Base-by-base conservation (phyloP, 2,329 filamentous ascomycete species). In the Orbilia oligospora region DNA sequence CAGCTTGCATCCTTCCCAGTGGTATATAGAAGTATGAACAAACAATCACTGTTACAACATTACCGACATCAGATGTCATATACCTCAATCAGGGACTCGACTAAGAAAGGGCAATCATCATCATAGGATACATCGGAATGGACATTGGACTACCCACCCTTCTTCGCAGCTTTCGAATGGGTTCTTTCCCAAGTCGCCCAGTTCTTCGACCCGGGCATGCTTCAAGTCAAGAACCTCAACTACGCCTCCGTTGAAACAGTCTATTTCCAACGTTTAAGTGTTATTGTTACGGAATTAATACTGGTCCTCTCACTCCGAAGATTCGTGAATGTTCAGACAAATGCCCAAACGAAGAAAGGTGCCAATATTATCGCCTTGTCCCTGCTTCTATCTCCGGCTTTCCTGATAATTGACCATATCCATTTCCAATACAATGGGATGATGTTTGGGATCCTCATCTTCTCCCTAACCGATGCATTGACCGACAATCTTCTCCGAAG, bases 391-490 rank as follows among this genome's bases (percentile, higher is more conserved):
- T 98, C 94, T 0, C 96, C 96, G 0, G 96, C 95, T 1, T 89
- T 99, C 41, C 87, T 99, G 77, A 97, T 99, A 83, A 98, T 99
- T 84, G 96, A 99, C 83, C 96, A 99, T 84, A 95, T 97, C 80
- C 94, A 97, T 84, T 99, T 99, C 84, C 96, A 99, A 87, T 99
- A 99, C 87, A 99, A 99, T 86, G 95, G 96, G 48, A 94, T 94
- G 85, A 90, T 99, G 85, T 99, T 98, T 84, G 96, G 96, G 44
- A 87, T 98, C 51, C 87, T 99, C 64, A 89, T 98, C 44, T 87
- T 95, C 68, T 98, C 96, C 1, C 88, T 99, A 58, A 92, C 97
- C 0, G 86, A 97, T 76, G 93, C 94, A 5, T 90, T 93, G 64
- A 90, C 89, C 83, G 91, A 91, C 1, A 92, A 92, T 0, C 87